These are phyloP conservation scores for Talaromyces verruculosus DNA, from an alignment of 2,329 filamentous ascomycete genomes.

Conservation along the genomic window DNA sequence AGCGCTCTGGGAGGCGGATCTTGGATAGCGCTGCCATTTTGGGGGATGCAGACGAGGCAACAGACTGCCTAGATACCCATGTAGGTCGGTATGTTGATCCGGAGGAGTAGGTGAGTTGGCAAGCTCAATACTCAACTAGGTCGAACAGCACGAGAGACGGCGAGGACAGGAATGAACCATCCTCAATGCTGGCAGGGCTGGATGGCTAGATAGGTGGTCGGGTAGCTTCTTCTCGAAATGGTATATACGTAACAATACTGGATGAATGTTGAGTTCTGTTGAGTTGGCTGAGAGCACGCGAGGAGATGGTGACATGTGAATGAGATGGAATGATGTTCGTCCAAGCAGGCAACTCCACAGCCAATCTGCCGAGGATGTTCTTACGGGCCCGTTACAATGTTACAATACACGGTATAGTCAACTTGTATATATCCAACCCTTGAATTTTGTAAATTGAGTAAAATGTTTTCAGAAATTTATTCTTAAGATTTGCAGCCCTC, in stretches of 20 bases:
- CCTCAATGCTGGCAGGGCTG: background rate
- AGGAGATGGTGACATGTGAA: slow-evolving; percentile 12
- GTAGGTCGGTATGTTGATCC: background rate
- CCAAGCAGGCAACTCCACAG: background rate
- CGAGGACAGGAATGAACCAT: background rate
- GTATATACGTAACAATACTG: background rate
- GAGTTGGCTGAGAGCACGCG: background rate
- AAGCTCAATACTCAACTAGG: background rate
- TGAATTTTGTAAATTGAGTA: too few species aligned
- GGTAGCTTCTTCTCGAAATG: background rate
- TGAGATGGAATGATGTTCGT: background rate
- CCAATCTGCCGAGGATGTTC: slow-evolving; percentile 18
- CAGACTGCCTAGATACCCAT: slow-evolving; percentile 7
- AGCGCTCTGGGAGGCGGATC: slow-evolving; percentile 62
- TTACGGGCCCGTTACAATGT: background rate
- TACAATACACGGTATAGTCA: background rate
- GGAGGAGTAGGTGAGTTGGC: background rate
- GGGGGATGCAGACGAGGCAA: background rate
- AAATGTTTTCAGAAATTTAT: too few species aligned
- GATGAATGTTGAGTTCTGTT: background rate
- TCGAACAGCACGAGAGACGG: background rate
- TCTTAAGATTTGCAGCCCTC: background rate
- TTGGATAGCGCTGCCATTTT: slow-evolving; percentile 76
- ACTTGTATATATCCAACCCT: background rate
- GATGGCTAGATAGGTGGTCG: background rate